phyloP scores from a whole-genome alignment of 768 basidiomycete species.

The Imleria badia region DNA sequence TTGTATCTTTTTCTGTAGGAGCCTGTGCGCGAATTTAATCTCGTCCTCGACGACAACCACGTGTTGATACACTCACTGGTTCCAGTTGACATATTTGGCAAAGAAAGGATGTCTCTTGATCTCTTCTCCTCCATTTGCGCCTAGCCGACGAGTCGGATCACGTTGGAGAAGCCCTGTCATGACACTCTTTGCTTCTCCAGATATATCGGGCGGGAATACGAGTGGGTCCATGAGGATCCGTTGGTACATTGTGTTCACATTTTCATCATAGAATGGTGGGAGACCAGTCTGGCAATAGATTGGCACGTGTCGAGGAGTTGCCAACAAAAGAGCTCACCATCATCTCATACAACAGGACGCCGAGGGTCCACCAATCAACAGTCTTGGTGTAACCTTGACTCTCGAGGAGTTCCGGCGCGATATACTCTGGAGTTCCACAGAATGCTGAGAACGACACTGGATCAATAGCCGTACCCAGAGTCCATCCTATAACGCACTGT shows the following conservation, averaged over 20 bases:
- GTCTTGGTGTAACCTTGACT: conserved; percentile 98
- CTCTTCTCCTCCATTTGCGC: conserved; percentile 92
- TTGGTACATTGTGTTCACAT: conserved; percentile 97
- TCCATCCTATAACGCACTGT: conserved; percentile 53
- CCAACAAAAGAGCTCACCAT: conserved; percentile 50
- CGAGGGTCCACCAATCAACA: conserved; percentile 99
- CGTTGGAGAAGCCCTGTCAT: conserved; percentile 87
- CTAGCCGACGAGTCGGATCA: conserved; percentile 82
- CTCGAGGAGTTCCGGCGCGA: conserved; percentile 94
- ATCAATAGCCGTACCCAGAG: conserved; percentile 1
- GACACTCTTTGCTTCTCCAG: conserved; percentile 83
- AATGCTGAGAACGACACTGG: conserved; percentile 56
- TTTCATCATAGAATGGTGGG: conserved; percentile 98
- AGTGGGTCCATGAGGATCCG: conserved; percentile 93
- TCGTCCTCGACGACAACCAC: background rate
- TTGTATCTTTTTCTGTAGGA: conserved; percentile 93
- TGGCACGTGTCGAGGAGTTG: conserved; percentile 6
- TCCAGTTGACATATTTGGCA: conserved; percentile 91
- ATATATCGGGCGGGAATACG: conserved; percentile 86
- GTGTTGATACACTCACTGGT: conserved; percentile 45
- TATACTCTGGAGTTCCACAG: conserved; percentile 98
- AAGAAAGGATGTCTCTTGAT: conserved; percentile 98
- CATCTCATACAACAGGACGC: conserved; percentile 96
- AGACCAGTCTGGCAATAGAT: conserved; percentile 69
- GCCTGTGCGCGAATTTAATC: conserved; percentile 35